These are phyloP conservation scores for Clonostachys rosea DNA, from an alignment of 2,329 filamentous ascomycete genomes.

Conservation along the genomic window DNA sequence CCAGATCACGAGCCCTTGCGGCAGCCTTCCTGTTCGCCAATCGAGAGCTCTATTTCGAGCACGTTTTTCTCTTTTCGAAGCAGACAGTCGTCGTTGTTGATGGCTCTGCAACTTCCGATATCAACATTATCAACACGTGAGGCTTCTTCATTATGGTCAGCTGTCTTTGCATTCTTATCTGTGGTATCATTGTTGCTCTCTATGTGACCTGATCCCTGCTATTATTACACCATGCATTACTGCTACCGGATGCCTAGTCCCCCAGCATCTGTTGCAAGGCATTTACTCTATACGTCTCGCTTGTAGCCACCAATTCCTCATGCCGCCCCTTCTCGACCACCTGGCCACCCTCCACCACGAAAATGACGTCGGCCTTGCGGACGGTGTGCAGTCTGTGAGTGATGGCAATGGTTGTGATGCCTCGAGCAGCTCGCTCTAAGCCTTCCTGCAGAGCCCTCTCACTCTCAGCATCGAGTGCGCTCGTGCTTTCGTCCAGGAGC, in stretches of 20 bases:
- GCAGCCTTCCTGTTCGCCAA: too few relatives aligned
- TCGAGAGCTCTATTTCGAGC: too few relatives aligned
- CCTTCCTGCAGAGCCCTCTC: constrained; percentile 63
- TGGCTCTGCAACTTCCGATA: too few relatives aligned
- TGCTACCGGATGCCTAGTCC: constrained; percentile 3
- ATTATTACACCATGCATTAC: too few relatives aligned
- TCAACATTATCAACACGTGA: too few relatives aligned
- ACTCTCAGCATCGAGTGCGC: constrained; percentile 68
- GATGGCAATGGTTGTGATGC: constrained; percentile 53
- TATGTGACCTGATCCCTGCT: too few relatives aligned
- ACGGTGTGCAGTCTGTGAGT: constrained; percentile 55
- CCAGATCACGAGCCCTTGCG: too few relatives aligned
- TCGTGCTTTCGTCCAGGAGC: constrained; percentile 79
- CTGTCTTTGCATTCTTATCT: too few relatives aligned
- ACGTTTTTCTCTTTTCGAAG: too few relatives aligned
- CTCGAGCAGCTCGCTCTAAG: constrained; percentile 50
- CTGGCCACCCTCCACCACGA: constrained; percentile 48
- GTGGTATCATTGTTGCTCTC: too few relatives aligned
- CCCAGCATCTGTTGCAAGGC: constrained; percentile 44
- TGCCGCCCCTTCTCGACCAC: constrained; percentile 48
- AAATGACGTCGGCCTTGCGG: constrained; percentile 51
- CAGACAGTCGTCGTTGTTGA: too few relatives aligned
- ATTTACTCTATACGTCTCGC: constrained; percentile 47
- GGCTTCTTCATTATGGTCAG: too few relatives aligned
- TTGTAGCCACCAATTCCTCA: constrained; percentile 46